Percentiles rank a stretch among this genome's conserved stretches.
These are phyloP conservation scores for Boeremia exigua DNA, from an alignment of 2,329 filamentous ascomycete species.

Conservation along the genomic window DNA sequence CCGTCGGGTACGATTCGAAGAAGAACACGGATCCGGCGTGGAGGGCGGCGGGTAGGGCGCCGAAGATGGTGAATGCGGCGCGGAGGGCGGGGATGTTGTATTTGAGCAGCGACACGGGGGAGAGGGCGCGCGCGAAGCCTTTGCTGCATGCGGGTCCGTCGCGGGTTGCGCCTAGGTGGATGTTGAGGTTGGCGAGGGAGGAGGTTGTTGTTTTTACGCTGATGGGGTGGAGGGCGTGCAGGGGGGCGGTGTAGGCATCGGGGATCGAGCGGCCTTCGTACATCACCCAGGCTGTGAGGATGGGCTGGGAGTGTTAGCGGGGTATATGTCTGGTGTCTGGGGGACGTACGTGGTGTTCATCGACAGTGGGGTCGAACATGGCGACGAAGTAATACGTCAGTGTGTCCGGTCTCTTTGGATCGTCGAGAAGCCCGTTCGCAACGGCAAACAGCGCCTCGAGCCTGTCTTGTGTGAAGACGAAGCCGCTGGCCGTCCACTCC, in stretches of 20 bases:
- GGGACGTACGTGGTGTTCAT: background rate
- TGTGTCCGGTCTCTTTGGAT: background rate
- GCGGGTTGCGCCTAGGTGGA: background rate
- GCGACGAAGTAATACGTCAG: conserved; percentile 1
- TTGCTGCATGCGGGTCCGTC: background rate
- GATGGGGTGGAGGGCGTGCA: background rate
- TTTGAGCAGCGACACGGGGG: background rate
- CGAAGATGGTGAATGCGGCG: conserved; percentile 1
- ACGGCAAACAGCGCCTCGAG: background rate
- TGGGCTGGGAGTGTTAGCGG: background rate
- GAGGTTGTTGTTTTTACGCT: background rate
- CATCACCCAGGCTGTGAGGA: background rate
- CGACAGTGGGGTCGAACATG: background rate
- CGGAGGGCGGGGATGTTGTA: background rate
- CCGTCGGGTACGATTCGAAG: conserved; percentile 26
- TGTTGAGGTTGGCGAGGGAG: background rate
- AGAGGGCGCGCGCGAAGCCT: background rate
- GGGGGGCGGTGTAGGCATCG: background rate
- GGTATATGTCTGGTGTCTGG: fast-evolving
- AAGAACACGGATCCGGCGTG: conserved; percentile 16
- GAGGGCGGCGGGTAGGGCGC: background rate
- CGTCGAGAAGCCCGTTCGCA: background rate
- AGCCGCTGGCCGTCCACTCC: background rate
- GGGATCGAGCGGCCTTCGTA: background rate
- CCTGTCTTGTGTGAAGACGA: background rate